Conservation (phyloP, 78 protist species). For the Salpingoeca rosetta region DNA sequence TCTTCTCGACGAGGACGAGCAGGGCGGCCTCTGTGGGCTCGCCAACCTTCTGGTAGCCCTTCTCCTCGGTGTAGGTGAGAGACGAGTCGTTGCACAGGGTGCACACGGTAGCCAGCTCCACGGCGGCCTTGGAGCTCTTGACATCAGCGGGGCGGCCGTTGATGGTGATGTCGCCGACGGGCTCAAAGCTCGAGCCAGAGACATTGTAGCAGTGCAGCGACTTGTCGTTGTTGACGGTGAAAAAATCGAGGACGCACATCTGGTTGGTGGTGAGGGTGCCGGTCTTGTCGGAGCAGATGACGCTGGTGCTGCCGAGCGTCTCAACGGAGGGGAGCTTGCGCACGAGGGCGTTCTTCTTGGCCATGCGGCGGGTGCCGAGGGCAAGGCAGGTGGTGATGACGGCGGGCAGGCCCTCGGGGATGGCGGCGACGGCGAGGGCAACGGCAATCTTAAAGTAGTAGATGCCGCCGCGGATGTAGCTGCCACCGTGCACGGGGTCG, state of each 20-base stretch:
- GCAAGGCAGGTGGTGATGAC: conserved; percentile 79
- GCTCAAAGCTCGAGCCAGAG: not conserved
- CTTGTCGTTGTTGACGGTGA: not conserved
- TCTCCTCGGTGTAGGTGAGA: not conserved
- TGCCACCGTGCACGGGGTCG: conserved; percentile 44
- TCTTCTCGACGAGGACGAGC: not conserved
- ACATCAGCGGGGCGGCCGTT: not conserved
- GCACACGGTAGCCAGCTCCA: not conserved
- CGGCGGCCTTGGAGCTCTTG: not conserved
- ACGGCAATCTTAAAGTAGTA: conserved; percentile 60
- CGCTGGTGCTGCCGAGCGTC: conserved; percentile 79
- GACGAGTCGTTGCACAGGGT: conserved; percentile 4
- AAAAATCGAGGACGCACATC: conserved; percentile 45
- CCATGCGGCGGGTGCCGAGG: conserved; percentile 73
- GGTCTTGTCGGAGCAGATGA: conserved; percentile 92
- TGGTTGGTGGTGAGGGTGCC: conserved; percentile 87
- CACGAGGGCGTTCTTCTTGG: conserved; percentile 73
- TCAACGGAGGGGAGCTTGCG: conserved; percentile 72
- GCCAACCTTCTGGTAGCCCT: not conserved
- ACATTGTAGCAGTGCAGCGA: not conserved
- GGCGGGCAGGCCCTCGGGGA: conserved; percentile 93
- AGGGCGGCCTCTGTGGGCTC: conserved; percentile 18
- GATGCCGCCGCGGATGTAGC: conserved; percentile 14
- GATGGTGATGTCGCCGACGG: not conserved
- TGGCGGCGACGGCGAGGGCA: conserved; percentile 79